A percentile compares a stretch with the other conserved stretches of the same genome.
These are phyloP conservation scores for Exophiala aquamarina DNA, from an alignment of 2,329 filamentous ascomycete species.

Conservation along the genomic window DNA sequence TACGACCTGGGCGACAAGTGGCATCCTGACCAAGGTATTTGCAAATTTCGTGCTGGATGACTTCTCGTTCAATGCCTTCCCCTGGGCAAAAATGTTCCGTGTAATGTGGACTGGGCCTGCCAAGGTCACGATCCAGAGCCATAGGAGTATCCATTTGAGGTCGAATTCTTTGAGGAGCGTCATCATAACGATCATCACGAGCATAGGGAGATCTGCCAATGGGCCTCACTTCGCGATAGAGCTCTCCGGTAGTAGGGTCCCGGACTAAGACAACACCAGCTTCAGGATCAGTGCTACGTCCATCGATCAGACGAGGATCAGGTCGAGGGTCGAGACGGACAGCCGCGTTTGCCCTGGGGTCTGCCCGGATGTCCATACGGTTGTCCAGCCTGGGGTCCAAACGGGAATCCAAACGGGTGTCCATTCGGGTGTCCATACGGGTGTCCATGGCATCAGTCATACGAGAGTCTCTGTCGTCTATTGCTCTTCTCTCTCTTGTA, in stretches of 20 bases:
- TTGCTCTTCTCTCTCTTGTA: slow-evolving; percentile 20
- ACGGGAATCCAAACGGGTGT: slow-evolving; percentile 9
- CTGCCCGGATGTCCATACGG: slow-evolving; percentile 12
- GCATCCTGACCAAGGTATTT: slow-evolving; percentile 82
- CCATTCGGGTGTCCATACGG: slow-evolving; percentile 13
- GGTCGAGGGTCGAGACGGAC: slow-evolving; percentile 18
- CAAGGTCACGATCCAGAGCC: slow-evolving; percentile 17
- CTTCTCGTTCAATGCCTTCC: slow-evolving; percentile 79
- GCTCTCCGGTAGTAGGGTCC: slow-evolving; percentile 21
- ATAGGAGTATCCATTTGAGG: slow-evolving; percentile 35
- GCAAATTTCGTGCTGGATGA: slow-evolving; percentile 82
- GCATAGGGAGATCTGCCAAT: slow-evolving; percentile 20
- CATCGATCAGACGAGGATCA: slow-evolving; percentile 17
- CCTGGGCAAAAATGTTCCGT: slow-evolving; percentile 80
- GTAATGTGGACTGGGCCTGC: slow-evolving; percentile 34
- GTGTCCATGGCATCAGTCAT: slow-evolving; percentile 21
- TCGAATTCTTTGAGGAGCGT: slow-evolving; percentile 34
- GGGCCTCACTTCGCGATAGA: slow-evolving; percentile 18
- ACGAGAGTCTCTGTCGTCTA: slow-evolving; percentile 20
- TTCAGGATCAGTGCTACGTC: slow-evolving; percentile 15
- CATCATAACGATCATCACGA: slow-evolving; percentile 29
- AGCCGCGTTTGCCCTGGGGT: slow-evolving; percentile 19
- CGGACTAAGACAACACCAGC: slow-evolving; percentile 6
- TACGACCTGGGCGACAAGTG: slow-evolving; percentile 67
- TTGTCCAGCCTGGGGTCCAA: slow-evolving; percentile 4